phyloP scores from a whole-genome alignment of 176 grass and related monocot genomes.

The Rhynchospora pubera region DNA sequence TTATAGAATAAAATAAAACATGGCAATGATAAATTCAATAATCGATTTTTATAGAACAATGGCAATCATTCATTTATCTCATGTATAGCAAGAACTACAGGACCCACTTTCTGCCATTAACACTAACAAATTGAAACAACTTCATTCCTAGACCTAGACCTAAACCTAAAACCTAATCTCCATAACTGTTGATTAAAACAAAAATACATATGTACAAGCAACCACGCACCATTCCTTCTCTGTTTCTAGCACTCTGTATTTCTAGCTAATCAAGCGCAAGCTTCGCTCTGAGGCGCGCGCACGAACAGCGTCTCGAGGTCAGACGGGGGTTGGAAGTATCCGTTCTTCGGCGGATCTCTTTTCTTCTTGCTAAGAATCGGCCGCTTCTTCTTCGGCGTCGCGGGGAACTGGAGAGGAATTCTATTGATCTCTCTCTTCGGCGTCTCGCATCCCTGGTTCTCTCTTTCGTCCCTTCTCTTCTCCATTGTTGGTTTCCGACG shows the following conservation, averaged over 20 bases:
- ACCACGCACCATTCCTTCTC: neutral
- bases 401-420: conserved; percentile 58
- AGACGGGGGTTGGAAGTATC: conserved; percentile 71
- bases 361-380: conserved; percentile 34
- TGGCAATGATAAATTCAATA: too few species aligned
- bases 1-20: neutral
- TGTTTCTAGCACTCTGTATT: neutral
- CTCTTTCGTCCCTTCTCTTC: conserved; percentile 18
- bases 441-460: conserved; percentile 61
- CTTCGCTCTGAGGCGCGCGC: conserved; percentile 42
- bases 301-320: conserved; percentile 69
- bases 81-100: neutral
- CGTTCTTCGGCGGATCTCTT: conserved; percentile 63
- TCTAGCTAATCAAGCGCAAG: conserved; percentile 39
- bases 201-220: conserved; percentile 21
- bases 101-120: conserved; percentile 4
- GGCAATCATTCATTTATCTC: conserved; percentile 11
- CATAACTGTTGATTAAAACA: neutral
- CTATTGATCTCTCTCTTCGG: conserved; percentile 71
- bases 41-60: neutral
- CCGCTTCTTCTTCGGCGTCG: conserved; percentile 57
- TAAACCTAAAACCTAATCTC: conserved; percentile 9
- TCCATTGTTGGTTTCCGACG: conserved; percentile 33
- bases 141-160: neutral
- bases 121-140: conserved; percentile 1